These are phyloP conservation scores for Euphrasia arctica DNA, from an alignment of 305 asterid species.

Conservation along the genomic window DNA sequence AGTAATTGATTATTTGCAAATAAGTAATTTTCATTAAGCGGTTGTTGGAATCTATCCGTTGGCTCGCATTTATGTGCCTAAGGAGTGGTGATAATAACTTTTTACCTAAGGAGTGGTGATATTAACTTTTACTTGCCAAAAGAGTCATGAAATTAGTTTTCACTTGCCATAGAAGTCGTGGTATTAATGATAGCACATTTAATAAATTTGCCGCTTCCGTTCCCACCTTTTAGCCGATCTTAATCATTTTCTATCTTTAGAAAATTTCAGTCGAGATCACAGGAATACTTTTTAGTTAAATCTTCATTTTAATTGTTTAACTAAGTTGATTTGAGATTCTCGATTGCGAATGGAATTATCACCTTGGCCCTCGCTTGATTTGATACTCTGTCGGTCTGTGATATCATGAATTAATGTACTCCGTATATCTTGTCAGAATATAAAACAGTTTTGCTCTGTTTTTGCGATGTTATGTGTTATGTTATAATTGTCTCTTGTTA, in stretches of 20 bases:
- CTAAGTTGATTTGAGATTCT: conserved; percentile 19
- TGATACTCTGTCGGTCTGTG: background rate
- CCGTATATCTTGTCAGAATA: background rate
- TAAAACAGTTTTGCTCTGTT: background rate
- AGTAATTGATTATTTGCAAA: conserved; percentile 4
- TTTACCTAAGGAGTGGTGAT: no score
- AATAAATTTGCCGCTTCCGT: background rate
- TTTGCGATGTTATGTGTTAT: background rate
- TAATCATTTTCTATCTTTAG: background rate
- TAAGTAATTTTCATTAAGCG: conserved; percentile 22
- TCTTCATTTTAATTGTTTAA: background rate
- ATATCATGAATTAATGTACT: conserved; percentile 8
- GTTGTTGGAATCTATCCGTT: conserved; percentile 24
- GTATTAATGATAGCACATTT: background rate
- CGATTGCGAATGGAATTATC: conserved; percentile 10
- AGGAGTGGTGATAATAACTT: no score
- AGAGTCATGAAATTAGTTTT: background rate
- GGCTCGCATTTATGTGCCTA: background rate
- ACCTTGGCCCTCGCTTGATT: background rate
- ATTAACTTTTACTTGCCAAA: no score
- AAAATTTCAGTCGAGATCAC: conserved; percentile 15
- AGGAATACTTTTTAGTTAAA: background rate
- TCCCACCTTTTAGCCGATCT: background rate
- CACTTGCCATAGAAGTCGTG: background rate
- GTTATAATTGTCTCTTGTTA: background rate